Evolutionary conservation across 345 rosid species (phyloP).

Genomic region (Bruguiera sexangula): DNA sequence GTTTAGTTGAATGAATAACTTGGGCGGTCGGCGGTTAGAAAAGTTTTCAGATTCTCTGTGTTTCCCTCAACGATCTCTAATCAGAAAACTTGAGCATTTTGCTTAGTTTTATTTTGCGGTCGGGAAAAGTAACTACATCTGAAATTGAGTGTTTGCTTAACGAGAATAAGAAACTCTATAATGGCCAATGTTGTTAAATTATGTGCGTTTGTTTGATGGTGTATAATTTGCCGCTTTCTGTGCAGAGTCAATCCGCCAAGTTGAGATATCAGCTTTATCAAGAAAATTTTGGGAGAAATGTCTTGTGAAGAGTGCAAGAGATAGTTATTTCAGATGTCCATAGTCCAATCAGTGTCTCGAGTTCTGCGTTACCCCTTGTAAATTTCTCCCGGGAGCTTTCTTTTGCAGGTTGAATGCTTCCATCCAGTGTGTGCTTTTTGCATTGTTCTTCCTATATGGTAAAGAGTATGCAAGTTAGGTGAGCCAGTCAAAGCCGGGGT

Average conservation of each 20-base stretch:
- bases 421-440: slow-evolving; percentile 48
- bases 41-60: too few relatives aligned
- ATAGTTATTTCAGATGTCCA: slow-evolving; percentile 13
- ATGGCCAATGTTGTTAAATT: not conserved
- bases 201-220: slow-evolving; percentile 1
- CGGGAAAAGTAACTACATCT: not conserved
- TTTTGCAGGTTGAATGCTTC: slow-evolving; percentile 38
- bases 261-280: slow-evolving; percentile 29
- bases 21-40: too few relatives aligned
- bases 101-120: not conserved
- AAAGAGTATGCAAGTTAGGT: slow-evolving; percentile 31
- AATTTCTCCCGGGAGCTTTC: slow-evolving; percentile 31
- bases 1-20: not conserved
- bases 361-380: slow-evolving; percentile 33
- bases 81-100: too few relatives aligned
- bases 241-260: slow-evolving; percentile 43
- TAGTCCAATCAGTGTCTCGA: slow-evolving; percentile 34
- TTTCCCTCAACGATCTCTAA: too few relatives aligned
- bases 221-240: not conserved
- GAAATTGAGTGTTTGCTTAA: not conserved
- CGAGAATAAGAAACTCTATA: not conserved
- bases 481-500: slow-evolving; percentile 23
- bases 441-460: slow-evolving; percentile 28
- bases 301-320: slow-evolving; percentile 29
- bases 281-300: slow-evolving; percentile 28